These are phyloP conservation scores for Tricholoma saponaceum DNA, from an alignment of 768 basidiomycete species.

Conservation along the genomic window DNA sequence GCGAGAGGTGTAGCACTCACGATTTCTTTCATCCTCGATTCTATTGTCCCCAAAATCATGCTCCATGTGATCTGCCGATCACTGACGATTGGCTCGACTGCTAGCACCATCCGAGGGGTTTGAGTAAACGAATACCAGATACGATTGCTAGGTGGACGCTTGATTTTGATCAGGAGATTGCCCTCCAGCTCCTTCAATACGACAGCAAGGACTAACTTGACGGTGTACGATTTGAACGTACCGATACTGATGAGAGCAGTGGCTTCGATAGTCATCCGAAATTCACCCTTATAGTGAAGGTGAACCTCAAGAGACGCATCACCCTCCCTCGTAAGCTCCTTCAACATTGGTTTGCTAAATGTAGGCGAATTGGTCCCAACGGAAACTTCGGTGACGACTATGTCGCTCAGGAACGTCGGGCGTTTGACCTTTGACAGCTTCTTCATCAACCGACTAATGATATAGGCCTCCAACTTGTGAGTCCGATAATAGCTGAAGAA, in stretches of 20 bases:
- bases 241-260: constrained; percentile 85
- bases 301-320: constrained; percentile 88
- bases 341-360: constrained; percentile 96
- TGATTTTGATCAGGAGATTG: constrained; percentile 84
- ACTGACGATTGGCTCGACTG: constrained; percentile 92
- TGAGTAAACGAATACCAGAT: constrained; percentile 96
- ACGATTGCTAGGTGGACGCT: constrained; percentile 92
- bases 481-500: constrained; percentile 94
- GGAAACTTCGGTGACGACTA: constrained; percentile 85
- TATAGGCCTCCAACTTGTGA: constrained; percentile 72
- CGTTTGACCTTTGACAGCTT: constrained; percentile 90
- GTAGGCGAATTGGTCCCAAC: constrained; percentile 83
- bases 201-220: constrained; percentile 85
- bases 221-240: constrained; percentile 79
- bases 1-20: constrained; percentile 40
- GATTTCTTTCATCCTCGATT: constrained; percentile 82
- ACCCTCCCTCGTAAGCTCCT: constrained; percentile 92
- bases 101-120: constrained; percentile 81
- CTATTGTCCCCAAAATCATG: constrained; percentile 88
- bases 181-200: constrained; percentile 90
- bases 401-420: constrained; percentile 79
- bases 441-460: constrained; percentile 88
- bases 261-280: constrained; percentile 87
- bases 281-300: constrained; percentile 79
- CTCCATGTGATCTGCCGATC: constrained; percentile 93